Conservation (phyloP, 805 yeast species). For the Kodamaea leandrae region DNA sequence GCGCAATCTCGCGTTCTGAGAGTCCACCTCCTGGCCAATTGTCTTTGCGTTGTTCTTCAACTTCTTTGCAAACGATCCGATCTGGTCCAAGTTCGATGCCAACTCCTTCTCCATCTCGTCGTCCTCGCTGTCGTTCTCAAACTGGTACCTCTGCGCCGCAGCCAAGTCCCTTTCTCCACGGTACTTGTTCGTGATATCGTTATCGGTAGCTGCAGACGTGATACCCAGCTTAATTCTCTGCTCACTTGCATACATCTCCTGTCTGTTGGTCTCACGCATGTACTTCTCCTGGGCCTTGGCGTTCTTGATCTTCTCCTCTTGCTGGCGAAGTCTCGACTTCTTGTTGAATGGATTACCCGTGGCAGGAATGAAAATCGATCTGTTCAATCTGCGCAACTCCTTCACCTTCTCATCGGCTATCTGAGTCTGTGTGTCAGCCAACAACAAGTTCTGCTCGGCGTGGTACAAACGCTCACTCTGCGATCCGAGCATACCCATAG, state of each 20-base stretch:
- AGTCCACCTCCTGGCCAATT: slow-evolving; percentile 72
- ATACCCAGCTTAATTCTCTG: slow-evolving; percentile 66
- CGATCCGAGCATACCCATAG: slow-evolving; percentile 90
- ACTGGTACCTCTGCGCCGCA: slow-evolving; percentile 69
- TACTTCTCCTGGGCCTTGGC: slow-evolving; percentile 62
- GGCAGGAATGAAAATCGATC: slow-evolving; percentile 80
- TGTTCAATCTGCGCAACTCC: slow-evolving; percentile 73
- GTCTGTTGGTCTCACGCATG: slow-evolving; percentile 58
- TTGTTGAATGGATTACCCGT: slow-evolving; percentile 83
- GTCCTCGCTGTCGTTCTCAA: slow-evolving; percentile 89
- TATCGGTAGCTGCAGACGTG: slow-evolving; percentile 36
- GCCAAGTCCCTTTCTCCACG: slow-evolving; percentile 51
- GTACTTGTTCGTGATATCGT: slow-evolving; percentile 44
- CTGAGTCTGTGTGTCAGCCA: slow-evolving; percentile 77
- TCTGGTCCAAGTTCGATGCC: slow-evolving; percentile 77
- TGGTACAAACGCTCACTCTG: slow-evolving; percentile 83
- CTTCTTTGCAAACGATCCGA: slow-evolving; percentile 63
- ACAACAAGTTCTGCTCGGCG: slow-evolving; percentile 71
- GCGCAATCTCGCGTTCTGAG: slow-evolving; percentile 72
- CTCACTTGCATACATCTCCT: slow-evolving; percentile 60
- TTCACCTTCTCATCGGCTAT: slow-evolving; percentile 80
- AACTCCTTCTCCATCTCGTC: slow-evolving; percentile 89
- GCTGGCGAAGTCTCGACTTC: slow-evolving; percentile 67
- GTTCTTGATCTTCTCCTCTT: slow-evolving; percentile 65
- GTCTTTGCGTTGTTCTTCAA: slow-evolving; percentile 70